A percentile compares a stretch with the other conserved stretches of the same genome.
phyloP scores from a whole-genome alignment of 331 rosid genomes.

The Ulmus americana region DNA sequence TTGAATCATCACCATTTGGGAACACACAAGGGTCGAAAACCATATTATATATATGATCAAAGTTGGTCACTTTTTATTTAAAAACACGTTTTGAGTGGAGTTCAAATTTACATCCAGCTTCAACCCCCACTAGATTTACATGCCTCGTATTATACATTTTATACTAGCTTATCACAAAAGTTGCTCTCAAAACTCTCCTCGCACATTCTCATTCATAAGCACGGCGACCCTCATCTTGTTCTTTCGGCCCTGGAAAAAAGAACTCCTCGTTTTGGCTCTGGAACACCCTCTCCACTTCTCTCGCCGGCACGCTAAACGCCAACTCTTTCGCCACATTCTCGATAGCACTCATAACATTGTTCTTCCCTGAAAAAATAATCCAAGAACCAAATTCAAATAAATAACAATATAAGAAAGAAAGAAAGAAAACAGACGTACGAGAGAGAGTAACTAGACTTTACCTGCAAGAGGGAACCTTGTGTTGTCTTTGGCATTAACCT shows the following conservation, averaged over 20 bases:
- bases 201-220: conserved; percentile 19
- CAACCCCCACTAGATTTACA: too few relatives aligned
- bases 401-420: not conserved
- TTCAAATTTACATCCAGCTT: too few relatives aligned
- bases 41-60: too few relatives aligned
- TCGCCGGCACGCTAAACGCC: conserved; percentile 38
- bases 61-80: too few relatives aligned
- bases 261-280: conserved; percentile 31
- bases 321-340: conserved; percentile 44
- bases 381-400: not conserved
- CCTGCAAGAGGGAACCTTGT: conserved; percentile 38
- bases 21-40: too few relatives aligned
- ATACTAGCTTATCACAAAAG: too few relatives aligned
- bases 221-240: conserved; percentile 14
- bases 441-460: not conserved
- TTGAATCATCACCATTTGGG: too few relatives aligned
- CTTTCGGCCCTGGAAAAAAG: conserved; percentile 41
- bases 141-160: too few relatives aligned
- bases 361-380: conserved; percentile 31
- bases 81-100: too few relatives aligned
- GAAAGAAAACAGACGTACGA: not conserved
- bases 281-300: conserved; percentile 43
- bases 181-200: too few relatives aligned
- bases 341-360: conserved; percentile 43
- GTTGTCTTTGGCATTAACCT: conserved; percentile 44